These are phyloP conservation scores for Cochlearia excelsa DNA, from an alignment of 345 rosid genomes.

Conservation along the genomic window DNA sequence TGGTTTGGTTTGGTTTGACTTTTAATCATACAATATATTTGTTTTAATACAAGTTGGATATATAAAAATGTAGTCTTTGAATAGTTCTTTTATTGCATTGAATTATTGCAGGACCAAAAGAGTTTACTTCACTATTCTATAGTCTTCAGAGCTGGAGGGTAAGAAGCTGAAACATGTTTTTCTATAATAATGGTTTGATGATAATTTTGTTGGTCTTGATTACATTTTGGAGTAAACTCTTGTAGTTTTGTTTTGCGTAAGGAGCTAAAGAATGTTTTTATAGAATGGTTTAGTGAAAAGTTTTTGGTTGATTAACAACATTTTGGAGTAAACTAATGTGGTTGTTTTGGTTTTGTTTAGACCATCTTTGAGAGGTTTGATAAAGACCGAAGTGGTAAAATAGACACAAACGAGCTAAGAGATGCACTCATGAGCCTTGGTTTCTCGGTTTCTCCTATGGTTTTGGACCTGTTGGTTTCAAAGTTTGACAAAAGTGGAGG, in stretches of 20 bases:
- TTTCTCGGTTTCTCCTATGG: slow-evolving; percentile 58
- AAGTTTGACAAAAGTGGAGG: slow-evolving; percentile 88
- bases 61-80: slow-evolving; percentile 15
- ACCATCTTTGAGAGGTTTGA: slow-evolving; percentile 79
- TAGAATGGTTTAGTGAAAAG: too few relatives aligned
- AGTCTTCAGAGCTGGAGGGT: slow-evolving; percentile 99
- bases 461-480: slow-evolving; percentile 71
- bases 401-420: slow-evolving; percentile 71
- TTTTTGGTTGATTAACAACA: too few relatives aligned
- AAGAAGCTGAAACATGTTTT: slow-evolving; percentile 3
- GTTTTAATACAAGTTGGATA: slow-evolving; percentile 26
- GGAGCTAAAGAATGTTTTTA: too few relatives aligned
- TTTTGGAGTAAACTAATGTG: background rate
- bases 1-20: too few relatives aligned
- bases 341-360: slow-evolving; percentile 35
- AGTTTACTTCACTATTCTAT: slow-evolving; percentile 72
- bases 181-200: background rate
- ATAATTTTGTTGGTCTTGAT: background rate
- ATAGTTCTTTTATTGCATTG: slow-evolving; percentile 3
- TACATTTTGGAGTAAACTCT: too few relatives aligned
- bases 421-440: slow-evolving; percentile 86
- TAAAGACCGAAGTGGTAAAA: slow-evolving; percentile 79
- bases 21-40: background rate
- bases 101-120: slow-evolving; percentile 68
- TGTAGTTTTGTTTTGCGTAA: too few relatives aligned